Evolutionary conservation across 148 eudicot genomes (phyloP).

Genomic region (Rhododendron simsii): DNA sequence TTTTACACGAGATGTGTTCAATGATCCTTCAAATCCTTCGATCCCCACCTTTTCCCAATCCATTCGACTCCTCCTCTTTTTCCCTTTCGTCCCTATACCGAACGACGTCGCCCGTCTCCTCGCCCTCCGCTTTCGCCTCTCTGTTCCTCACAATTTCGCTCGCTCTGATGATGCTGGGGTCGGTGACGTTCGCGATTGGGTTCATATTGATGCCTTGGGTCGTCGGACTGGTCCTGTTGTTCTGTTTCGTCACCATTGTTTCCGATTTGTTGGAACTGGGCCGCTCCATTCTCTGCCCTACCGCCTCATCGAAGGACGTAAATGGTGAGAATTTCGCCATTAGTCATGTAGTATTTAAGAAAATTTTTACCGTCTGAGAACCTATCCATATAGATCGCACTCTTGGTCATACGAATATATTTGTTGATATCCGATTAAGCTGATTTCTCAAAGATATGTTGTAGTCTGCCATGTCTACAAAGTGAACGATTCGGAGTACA

Average conservation of each 20-base stretch:
- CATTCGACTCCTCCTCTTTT: background rate
- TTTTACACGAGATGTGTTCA: constrained; percentile 39
- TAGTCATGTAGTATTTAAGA: background rate
- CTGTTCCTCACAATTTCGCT: constrained; percentile 60
- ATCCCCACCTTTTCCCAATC: constrained; percentile 24
- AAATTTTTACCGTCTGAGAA: background rate
- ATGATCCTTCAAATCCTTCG: constrained; percentile 43
- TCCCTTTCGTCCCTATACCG: background rate
- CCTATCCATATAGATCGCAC: too few species aligned
- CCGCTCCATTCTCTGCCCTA: constrained; percentile 27
- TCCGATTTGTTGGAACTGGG: constrained; percentile 43
- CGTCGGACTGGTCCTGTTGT: constrained; percentile 39
- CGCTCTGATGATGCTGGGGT: constrained; percentile 63
- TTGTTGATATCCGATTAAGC: background rate
- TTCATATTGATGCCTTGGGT: constrained; percentile 65
- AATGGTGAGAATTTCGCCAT: constrained; percentile 19
- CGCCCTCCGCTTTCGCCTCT: constrained; percentile 36
- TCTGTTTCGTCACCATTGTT: constrained; percentile 41
- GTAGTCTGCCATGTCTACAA: background rate
- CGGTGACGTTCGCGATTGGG: constrained; percentile 51
- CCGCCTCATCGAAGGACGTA: constrained; percentile 15
- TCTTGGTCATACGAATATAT: too few species aligned
- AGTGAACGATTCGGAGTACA: background rate
- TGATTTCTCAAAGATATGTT: background rate
- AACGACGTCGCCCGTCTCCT: background rate